Evolutionary conservation across 2,329 filamentous ascomycete species (phyloP), one percentile per base, ranked within the genome.

Genomic region (Trichoderma semiorbis): DNA sequence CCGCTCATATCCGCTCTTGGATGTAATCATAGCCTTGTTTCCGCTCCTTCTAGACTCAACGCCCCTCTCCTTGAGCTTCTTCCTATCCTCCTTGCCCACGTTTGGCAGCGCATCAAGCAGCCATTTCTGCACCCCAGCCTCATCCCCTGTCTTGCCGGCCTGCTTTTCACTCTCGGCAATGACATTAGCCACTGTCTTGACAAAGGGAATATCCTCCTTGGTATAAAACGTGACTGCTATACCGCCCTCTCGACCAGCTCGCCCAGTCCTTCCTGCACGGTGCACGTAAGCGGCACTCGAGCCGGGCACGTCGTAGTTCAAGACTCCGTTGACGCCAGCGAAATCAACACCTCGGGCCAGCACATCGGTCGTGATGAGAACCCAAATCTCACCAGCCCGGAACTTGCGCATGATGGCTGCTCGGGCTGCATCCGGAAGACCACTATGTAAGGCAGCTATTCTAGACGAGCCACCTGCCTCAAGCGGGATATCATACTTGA

Each of bases 241-340:
- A 62, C 96, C 96, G 24, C 95, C 95, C 77, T 93, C 90, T 28
- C 95, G 88, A 0, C 96, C 96, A 0, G 95, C 96, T 26, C 96
- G 88, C 0, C 95, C 96, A 0, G 96, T 98, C 61, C 96, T 89
- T 0, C 96, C 96, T 0, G 96, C 94, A 12, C 96, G 93, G 82
- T 99, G 96, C 7, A 99, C 92, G 79, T 99, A 99, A 1, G 90
- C 90, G 0, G 95, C 95, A 6, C 92, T 92, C 0, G 93, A 95
- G n/a, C 91, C 93, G 0, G 96, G 96, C 10, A 98, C 94, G 80
- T 99, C 96, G 83, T 98, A 99, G 82, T 98, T 99, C 66, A 99
- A 93, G 0, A 99, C 95, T 60, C 95, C 94, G 78, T 98, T 98
- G 74, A 99, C 91, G 64, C 96, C 96, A 10, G 93, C 90, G 83